Conservation (phyloP, 352 stramenopile species). For the Thalassiosira livingstoniorum region DNA sequence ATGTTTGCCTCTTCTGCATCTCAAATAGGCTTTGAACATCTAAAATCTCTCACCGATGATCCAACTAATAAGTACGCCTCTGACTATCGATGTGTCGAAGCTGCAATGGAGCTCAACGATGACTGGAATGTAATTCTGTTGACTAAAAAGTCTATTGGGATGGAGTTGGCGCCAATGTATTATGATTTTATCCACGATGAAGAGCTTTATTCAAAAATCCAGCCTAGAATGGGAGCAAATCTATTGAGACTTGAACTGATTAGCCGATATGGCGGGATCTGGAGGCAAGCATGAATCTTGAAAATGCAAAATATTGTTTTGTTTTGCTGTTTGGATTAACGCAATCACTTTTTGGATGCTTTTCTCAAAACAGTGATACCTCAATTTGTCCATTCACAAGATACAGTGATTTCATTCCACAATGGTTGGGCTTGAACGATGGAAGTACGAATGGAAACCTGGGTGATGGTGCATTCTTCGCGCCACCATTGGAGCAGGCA, state of each 20-base stretch:
- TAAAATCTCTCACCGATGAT: neutral
- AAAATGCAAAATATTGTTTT: too few species aligned
- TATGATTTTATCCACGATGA: neutral
- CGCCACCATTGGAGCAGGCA: too few species aligned
- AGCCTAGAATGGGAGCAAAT: neutral
- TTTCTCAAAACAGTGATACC: too few species aligned
- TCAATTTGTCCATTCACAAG: neutral
- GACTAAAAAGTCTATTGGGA: neutral
- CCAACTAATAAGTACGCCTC: neutral
- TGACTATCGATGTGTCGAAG: conserved; percentile 1
- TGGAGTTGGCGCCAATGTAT: neutral
- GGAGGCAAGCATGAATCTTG: too few species aligned
- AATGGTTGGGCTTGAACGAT: neutral
- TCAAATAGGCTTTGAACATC: conserved; percentile 2
- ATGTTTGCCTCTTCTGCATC: too few species aligned
- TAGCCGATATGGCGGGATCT: conserved; percentile 4
- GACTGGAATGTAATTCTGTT: neutral
- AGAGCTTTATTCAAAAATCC: neutral
- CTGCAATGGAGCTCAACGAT: neutral
- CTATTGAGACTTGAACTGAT: neutral
- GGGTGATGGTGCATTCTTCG: too few species aligned
- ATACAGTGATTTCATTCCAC: neutral
- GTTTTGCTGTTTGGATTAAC: too few species aligned
- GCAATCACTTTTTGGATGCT: too few species aligned
- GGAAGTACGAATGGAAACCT: too few species aligned